phyloP scores from a whole-genome alignment of 805 yeast genomes.

The Starmera amethionina region DNA sequence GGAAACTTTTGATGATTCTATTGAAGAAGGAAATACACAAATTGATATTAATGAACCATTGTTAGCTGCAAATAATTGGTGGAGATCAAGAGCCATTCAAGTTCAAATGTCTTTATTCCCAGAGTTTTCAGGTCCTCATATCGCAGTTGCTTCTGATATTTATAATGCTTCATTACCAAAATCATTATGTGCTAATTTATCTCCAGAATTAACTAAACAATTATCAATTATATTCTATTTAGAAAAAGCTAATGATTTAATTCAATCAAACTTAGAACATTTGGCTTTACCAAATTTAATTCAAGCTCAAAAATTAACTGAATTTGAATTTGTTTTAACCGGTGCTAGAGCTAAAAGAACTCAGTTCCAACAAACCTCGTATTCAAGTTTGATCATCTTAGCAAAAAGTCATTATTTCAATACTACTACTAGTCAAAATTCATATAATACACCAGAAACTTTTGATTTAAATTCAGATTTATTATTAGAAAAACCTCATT shows the following conservation, averaged over 20 bases:
- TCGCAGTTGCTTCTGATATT: conserved; percentile 25
- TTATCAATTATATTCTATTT: conserved; percentile 42
- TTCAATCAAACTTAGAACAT: conserved; percentile 58
- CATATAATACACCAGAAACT: conserved; percentile 36
- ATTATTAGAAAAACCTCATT: conserved; percentile 64
- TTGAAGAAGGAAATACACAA: conserved; percentile 5
- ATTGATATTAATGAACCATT: conserved; percentile 6
- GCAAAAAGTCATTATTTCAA: conserved; percentile 40
- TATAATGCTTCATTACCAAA: conserved; percentile 15
- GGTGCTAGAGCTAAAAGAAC: conserved; percentile 89
- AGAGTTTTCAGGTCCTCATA: conserved; percentile 45
- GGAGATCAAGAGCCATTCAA: conserved; percentile 64
- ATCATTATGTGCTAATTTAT: conserved; percentile 13
- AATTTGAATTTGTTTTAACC: conserved; percentile 57
- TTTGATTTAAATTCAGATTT: conserved; percentile 66
- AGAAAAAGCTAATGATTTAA: conserved; percentile 57
- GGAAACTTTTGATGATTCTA: conserved; percentile 13
- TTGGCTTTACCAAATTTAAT: conserved; percentile 43
- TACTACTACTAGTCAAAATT: conserved; percentile 21
- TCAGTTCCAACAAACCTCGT: conserved; percentile 63
- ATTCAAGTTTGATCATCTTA: conserved; percentile 64
- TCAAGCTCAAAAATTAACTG: conserved; percentile 48
- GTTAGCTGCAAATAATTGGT: conserved; percentile 52
- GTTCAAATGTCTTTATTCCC: conserved; percentile 54
- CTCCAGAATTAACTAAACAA: conserved; percentile 23